Percentiles rank a stretch among this genome's conserved stretches.
These are phyloP conservation scores for Aspergillus sp. DNA, from an alignment of 2,329 filamentous ascomycete species.

Conservation along the genomic window DNA sequence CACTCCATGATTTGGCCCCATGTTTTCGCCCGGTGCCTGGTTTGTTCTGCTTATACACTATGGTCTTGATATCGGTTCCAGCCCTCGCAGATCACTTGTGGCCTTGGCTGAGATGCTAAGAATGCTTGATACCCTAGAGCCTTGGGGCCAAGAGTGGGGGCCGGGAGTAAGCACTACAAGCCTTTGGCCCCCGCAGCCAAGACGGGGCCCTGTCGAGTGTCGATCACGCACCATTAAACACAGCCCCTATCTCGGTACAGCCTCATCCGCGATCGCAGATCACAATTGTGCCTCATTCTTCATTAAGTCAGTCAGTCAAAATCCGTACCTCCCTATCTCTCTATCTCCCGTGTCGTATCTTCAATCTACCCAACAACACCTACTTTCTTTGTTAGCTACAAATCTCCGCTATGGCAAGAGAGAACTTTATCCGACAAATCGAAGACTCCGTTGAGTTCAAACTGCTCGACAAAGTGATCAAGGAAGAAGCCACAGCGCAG, in stretches of 20 bases:
- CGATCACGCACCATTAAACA: neutral
- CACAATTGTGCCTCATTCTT: neutral
- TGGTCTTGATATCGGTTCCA: neutral
- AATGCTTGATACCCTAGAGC: neutral
- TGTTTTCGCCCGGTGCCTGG: neutral
- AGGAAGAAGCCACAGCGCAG: neutral
- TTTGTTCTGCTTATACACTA: neutral
- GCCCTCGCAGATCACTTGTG: neutral
- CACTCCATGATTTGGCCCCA: conserved; percentile 1
- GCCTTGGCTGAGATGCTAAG: neutral
- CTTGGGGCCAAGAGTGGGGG: conserved; percentile 1
- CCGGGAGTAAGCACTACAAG: conserved; percentile 2
- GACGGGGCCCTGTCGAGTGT: no score
- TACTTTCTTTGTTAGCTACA: neutral
- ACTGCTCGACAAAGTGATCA: neutral
- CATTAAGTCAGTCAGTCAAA: neutral
- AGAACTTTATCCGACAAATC: neutral
- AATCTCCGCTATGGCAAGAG: conserved; percentile 1
- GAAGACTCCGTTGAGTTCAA: neutral
- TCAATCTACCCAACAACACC: neutral
- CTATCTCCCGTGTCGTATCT: no score
- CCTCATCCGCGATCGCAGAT: neutral
- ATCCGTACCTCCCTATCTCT: no score
- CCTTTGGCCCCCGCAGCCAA: neutral
- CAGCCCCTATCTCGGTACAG: neutral